Evolutionary conservation across 1,284 basidiomycete species (phyloP).

Genomic region (Moesziomyces globuligerus): DNA sequence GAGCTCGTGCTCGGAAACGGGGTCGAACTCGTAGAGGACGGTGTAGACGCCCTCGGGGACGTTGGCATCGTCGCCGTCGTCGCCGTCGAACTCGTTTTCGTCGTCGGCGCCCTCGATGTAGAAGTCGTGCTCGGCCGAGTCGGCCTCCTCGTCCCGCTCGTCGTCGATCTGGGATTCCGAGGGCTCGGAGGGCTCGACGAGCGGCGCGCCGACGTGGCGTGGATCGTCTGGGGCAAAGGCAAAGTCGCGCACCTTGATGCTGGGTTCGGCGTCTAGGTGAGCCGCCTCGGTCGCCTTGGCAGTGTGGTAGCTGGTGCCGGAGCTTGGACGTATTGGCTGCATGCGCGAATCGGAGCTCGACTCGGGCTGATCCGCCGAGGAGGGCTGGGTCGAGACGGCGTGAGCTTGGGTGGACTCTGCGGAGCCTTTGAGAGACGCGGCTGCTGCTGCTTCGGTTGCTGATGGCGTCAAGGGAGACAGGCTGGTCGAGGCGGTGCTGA

Average conservation of each 20-base stretch:
- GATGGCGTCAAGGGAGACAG: neutral
- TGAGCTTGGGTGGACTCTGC: neutral
- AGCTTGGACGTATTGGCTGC: constrained; percentile 22
- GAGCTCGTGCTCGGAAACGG: constrained; percentile 55
- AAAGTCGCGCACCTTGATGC: constrained; percentile 50
- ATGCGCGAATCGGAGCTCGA: neutral
- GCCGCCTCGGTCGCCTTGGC: constrained; percentile 9
- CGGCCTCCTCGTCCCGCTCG: constrained; percentile 9
- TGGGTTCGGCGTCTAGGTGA: neutral
- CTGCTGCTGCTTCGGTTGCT: neutral
- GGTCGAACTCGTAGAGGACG: constrained; percentile 51
- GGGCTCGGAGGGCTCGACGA: constrained; percentile 3
- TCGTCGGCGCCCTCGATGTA: constrained; percentile 40
- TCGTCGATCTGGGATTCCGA: constrained; percentile 4
- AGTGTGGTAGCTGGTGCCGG: constrained; percentile 31
- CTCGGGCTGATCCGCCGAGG: constrained; percentile 1
- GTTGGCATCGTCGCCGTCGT: constrained; percentile 28
- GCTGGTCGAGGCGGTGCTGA: constrained; percentile 13
- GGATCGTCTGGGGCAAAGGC: constrained; percentile 45
- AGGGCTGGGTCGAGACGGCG: neutral
- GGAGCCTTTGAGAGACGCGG: neutral
- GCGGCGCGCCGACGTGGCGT: constrained; percentile 30
- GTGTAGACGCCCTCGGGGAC: constrained; percentile 46
- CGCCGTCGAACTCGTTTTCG: constrained; percentile 47
- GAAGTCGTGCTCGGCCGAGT: constrained; percentile 24